Base-by-base conservation (phyloP, 306 rosid species). In the Vigna reflexopilosa region DNA sequence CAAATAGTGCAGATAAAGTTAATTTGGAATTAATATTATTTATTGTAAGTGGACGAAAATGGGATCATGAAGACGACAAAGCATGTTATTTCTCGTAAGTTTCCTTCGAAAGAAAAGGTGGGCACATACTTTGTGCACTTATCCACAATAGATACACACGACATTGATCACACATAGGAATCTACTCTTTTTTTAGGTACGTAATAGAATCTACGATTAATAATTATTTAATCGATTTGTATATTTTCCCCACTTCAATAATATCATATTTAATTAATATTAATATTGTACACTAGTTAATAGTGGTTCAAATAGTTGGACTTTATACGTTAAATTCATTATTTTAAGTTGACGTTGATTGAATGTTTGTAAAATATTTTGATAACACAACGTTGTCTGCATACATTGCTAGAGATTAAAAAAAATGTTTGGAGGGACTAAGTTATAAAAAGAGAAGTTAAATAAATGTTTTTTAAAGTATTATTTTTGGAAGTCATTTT, bases 51-150 rank as follows among this genome's bases (percentile, higher is more conserved):
- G 67, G 59, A 36, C 6, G 2, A 17, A 12, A 57, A 44, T 51
- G 56, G 59, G n/a, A 34, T 3, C 2, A 26, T 5, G 17, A 34
- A 48, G 22, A 34, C 6, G 68, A 64, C 57, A 66, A 32, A 63
- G n/a, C 2, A 13, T 13, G 65, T 45, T 45, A 55, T 65, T 71
- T 72, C 42, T 72, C 17, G 26, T 42, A 55, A 45, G 68, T 55
- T 82, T 65, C 70, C 82, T 45, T 20, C 48, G 26, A 3, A 32
- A 44, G n/a, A 75, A 34, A 64, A 55, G 64, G 70, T 63, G 51
- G 62, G 9, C 38, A 34, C 38, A 32, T 32, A 32, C 12, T n/a
- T 32, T 20, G 48, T 17, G 54, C 32, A 40, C 67, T 15, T 52
- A 70, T 45, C 76, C 52, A 13, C 24, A 40, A 40, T 40, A 40